Conservation (phyloP, 2,329 filamentous ascomycete species). For the Chaetomiaceae sp. region DNA sequence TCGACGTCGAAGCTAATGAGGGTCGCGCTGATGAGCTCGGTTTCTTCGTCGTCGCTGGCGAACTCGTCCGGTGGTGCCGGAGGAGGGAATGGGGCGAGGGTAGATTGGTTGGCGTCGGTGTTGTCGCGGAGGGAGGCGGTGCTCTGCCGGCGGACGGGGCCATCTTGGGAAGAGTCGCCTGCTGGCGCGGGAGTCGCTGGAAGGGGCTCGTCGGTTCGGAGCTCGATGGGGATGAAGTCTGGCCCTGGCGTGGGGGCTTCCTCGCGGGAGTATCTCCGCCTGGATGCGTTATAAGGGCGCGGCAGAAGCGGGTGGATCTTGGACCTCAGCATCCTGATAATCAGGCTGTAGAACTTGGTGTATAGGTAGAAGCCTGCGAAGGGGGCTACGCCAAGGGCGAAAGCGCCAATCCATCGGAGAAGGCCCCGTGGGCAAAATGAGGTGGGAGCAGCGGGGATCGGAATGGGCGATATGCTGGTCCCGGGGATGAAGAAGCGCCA, state of each 20-base stretch:
- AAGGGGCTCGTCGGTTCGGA: neutral
- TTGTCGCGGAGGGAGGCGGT: conserved; percentile 42
- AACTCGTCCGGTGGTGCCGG: conserved; percentile 39
- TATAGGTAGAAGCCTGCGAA: conserved; percentile 44
- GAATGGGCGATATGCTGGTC: conserved; percentile 45
- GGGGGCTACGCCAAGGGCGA: conserved; percentile 42
- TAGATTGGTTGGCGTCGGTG: conserved; percentile 9
- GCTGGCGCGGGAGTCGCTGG: conserved; percentile 1
- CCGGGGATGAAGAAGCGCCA: conserved; percentile 52
- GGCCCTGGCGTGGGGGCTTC: neutral
- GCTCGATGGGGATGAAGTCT: conserved; percentile 1
- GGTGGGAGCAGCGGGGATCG: conserved; percentile 39
- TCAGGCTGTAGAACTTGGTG: conserved; percentile 34
- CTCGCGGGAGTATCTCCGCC: conserved; percentile 3
- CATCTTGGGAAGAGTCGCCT: neutral
- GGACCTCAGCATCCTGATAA: conserved; percentile 19
- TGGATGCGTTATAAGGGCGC: conserved; percentile 15
- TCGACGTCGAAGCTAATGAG: conserved; percentile 60
- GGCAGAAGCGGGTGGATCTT: conserved; percentile 16
- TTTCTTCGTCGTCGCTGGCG: conserved; percentile 51
- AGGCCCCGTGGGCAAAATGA: conserved; percentile 38
- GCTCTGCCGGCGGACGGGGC: conserved; percentile 38
- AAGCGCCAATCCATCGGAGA: conserved; percentile 39
- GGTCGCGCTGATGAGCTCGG: conserved; percentile 49
- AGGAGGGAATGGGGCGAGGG: neutral